These are phyloP conservation scores for Aspergillus luchuensis DNA, from an alignment of 2,329 filamentous ascomycete genomes.

Conservation along the genomic window DNA sequence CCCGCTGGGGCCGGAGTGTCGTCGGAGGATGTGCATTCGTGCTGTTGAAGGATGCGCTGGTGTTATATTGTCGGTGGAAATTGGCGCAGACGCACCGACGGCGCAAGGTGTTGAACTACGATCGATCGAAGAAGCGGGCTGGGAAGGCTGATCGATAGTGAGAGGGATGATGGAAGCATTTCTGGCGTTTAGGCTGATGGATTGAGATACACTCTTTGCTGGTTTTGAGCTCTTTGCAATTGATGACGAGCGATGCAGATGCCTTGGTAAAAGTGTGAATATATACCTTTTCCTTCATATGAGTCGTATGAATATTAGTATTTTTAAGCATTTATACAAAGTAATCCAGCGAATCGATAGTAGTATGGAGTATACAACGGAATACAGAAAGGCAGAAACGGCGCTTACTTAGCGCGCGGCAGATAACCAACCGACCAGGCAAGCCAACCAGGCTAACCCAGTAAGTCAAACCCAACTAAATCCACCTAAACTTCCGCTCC, in stretches of 20 bases:
- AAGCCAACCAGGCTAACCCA: too few relatives aligned
- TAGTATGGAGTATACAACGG: not conserved
- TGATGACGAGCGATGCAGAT: not conserved
- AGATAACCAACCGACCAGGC: conserved; percentile 1
- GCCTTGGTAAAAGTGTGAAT: conserved; percentile 1
- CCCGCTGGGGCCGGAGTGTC: conserved; percentile 85
- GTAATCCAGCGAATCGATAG: not conserved
- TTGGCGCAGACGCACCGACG: conserved; percentile 50
- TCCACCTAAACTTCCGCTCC: conserved; percentile 15
- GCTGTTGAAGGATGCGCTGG: conserved; percentile 70
- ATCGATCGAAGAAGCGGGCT: conserved; percentile 43
- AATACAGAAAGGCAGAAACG: not conserved
- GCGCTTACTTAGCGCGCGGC: conserved; percentile 19
- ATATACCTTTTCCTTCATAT: too few relatives aligned
- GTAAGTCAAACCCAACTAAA: not conserved
- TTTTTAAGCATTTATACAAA: not conserved
- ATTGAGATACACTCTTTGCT: conserved; percentile 14
- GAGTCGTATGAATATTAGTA: too few relatives aligned
- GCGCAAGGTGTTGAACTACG: conserved; percentile 51
- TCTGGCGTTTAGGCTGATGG: conserved; percentile 20
- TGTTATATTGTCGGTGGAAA: conserved; percentile 60
- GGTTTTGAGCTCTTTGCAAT: not conserved
- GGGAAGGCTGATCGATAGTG: conserved; percentile 10
- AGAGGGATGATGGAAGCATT: conserved; percentile 23
- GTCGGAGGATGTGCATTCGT: conserved; percentile 88